These are phyloP conservation scores for Salvia splendens DNA, from an alignment of 257 asterid species.

Conservation along the genomic window DNA sequence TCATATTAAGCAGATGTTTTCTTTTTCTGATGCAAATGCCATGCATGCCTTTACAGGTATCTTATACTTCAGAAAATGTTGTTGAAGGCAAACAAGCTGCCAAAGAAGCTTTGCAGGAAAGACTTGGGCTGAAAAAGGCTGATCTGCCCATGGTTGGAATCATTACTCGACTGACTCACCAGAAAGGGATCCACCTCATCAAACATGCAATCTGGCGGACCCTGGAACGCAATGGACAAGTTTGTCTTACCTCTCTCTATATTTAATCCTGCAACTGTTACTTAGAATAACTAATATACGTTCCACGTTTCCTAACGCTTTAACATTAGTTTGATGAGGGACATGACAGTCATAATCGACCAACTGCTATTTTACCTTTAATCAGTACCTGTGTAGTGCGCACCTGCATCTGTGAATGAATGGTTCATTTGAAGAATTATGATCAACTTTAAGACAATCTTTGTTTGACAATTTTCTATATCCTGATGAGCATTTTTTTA, in stretches of 20 bases:
- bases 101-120: slow-evolving; percentile 88
- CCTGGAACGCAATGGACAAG: slow-evolving; percentile 92
- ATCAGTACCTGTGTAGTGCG: not conserved
- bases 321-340: not conserved
- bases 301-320: not conserved
- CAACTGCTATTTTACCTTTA: not conserved
- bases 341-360: not conserved
- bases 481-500: slow-evolving; percentile 35
- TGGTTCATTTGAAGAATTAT: not conserved
- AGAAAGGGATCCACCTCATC: slow-evolving; percentile 96
- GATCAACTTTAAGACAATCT: not conserved
- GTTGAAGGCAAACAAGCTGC: slow-evolving; percentile 95
- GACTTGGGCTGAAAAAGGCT: slow-evolving; percentile 69
- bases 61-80: slow-evolving; percentile 86
- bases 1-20: slow-evolving; percentile 2
- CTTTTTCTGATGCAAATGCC: slow-evolving; percentile 34
- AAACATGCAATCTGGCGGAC: slow-evolving; percentile 96
- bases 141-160: slow-evolving; percentile 90
- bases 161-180: slow-evolving; percentile 93
- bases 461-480: slow-evolving; percentile 3
- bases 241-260: slow-evolving; percentile 33
- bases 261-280: slow-evolving; percentile 10
- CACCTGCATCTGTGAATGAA: not conserved
- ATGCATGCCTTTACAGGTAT: slow-evolving; percentile 50
- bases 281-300: not conserved